A percentile compares a stretch with the other conserved stretches of the same genome.
Evolutionary conservation across 2,329 filamentous ascomycete species (phyloP).

Genomic region (Aciculosporium take): DNA sequence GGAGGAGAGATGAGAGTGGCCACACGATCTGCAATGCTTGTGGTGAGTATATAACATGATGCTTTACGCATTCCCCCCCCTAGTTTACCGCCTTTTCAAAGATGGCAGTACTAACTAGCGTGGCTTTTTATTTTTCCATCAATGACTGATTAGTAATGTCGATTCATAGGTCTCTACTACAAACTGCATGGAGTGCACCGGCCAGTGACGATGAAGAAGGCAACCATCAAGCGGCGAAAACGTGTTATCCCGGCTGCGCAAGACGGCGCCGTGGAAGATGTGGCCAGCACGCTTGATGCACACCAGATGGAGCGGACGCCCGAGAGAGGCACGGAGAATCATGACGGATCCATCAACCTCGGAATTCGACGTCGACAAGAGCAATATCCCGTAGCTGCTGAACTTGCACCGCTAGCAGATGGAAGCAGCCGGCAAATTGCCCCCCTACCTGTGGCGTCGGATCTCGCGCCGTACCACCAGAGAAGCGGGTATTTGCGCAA

Average conservation of each 20-base stretch:
- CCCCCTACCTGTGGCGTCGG: slow-evolving; percentile 26
- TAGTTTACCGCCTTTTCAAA: not conserved
- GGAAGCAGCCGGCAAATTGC: slow-evolving; percentile 30
- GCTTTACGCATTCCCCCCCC: too few species aligned
- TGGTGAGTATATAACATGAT: slow-evolving; percentile 44
- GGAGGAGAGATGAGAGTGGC: slow-evolving; percentile 84
- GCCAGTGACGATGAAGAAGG: slow-evolving; percentile 97
- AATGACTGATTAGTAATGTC: not conserved
- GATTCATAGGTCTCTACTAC: slow-evolving; percentile 67
- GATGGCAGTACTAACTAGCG: too few species aligned
- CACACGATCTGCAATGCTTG: slow-evolving; percentile 98
- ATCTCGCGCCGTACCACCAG: slow-evolving; percentile 39
- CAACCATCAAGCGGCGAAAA: slow-evolving; percentile 90
- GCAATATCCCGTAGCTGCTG: slow-evolving; percentile 27
- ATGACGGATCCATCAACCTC: slow-evolving; percentile 51
- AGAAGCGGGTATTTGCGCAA: slow-evolving; percentile 25
- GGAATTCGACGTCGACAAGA: slow-evolving; percentile 38
- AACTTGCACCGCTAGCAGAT: slow-evolving; percentile 27
- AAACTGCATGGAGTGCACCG: slow-evolving; percentile 90
- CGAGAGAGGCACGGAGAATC: slow-evolving; percentile 44
- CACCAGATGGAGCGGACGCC: slow-evolving; percentile 22
- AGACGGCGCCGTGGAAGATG: slow-evolving; percentile 35
- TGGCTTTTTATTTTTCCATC: too few species aligned
- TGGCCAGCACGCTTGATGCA: slow-evolving; percentile 28
- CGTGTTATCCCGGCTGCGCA: slow-evolving; percentile 71